Base-by-base conservation (phyloP, 805 yeast species). In the Yamadazyma sp. region DNA sequence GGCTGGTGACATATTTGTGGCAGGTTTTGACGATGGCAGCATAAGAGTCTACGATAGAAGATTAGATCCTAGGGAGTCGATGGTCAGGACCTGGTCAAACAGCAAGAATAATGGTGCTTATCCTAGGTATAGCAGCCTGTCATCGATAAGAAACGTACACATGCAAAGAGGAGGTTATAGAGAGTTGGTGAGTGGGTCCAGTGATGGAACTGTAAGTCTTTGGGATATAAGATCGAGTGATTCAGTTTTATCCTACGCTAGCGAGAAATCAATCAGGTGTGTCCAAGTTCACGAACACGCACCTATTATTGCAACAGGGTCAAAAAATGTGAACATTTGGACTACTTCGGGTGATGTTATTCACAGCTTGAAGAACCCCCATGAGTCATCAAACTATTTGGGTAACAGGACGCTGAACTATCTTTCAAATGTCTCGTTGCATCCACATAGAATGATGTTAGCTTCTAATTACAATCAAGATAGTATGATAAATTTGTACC, bases 111-210 rank as follows among this genome's bases (percentile, higher is more conserved):
- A 44, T 38, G 23, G 15, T 8, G 14, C 57, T 53, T 13, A 16
- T 25, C 15, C 35, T 6, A 32, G 49, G 23, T 20, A 42, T 14
- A 10, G 18, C 16, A 59, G 64, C 4, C 68, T 70, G 40, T 72
- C 79, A 3, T 73, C 87, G 50, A 78, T 91, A 28, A 69, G 80
- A 31, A 87, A 84, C 48, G 80, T 90, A 7, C 95, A 87, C 53
- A 84, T 93, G 95, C 99, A 93, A 66, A 73, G 99, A 51, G 99
- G 99, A 25, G 99, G 99, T 0, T 78, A 79, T 50, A 72, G 99
- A 40, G 99, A 93, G 55, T 71, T 93, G 31, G 83, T 84, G 2
- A 80, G 91, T 46, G 98, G 95, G 0, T 73, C 84, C 6, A 65
- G 84, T 0, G 93, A 86, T 53, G 97, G 99, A 2, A 67, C 71